Evolutionary conservation across 2,329 filamentous ascomycete genomes (phyloP), one percentile per base, ranked within the genome.

Genomic region (Diaporthe sp.): DNA sequence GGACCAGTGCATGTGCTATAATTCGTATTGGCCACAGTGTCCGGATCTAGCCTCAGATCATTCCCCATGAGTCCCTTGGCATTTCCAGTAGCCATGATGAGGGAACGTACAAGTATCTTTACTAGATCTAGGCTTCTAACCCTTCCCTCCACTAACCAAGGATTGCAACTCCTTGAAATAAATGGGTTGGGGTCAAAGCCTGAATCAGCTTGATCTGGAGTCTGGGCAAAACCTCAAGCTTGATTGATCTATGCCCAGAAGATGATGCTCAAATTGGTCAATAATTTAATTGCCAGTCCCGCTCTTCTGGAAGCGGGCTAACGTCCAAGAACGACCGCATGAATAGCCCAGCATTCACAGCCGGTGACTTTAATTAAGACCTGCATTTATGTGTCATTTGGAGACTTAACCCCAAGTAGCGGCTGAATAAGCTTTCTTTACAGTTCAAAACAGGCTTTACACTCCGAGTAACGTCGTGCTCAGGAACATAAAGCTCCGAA

Each of bases 401-500:
- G 22, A 25, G 5, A 25, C 34, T 60, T 2, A n/a, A 58, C 31
- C n/a, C 34, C 34, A 60, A 42, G 34, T 15, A n/a, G 17, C n/a
- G 15, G 25, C 25, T 31, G 6, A 44, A 44, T 44, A 62, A 62
- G 60, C 15, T 62, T 44, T 44, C 60, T 62, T 44, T 39, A 44
- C 60, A 62, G 39, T 28, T 28, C 60, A 13, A 62, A 62, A 62
- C 15, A 44, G 60, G 37, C 37, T 28, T 22, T 9, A 44, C 60
- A 15, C 60, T n/a, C 60, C 39, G 60, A 44, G 25, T 22, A 6
- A 4, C 19, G 60, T 62, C 39, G 60, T 44, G 31, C 9, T 19
- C 34, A 62, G 60, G 60, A 62, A 44, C 37, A 62, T 25, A 19
- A 28, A 44, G 60, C 60, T 62, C 60, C 60, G 60, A 19, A 6